Base-by-base conservation (phyloP, 495 filamentous ascomycete species). In the Penicillium goetzii region DNA sequence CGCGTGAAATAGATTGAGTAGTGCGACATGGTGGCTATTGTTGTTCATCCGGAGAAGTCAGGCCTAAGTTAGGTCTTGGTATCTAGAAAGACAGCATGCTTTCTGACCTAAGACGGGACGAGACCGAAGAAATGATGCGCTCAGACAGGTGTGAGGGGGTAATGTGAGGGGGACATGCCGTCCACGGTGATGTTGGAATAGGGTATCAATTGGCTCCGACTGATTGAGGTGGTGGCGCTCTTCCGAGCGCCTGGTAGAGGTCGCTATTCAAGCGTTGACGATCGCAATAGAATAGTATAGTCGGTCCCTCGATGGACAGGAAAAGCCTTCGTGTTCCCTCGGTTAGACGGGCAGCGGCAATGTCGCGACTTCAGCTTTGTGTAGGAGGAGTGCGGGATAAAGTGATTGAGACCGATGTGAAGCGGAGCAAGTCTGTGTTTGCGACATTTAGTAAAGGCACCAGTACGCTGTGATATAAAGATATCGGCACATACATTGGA, bases 1-100 rank as follows among this genome's bases (percentile, higher is more conserved):
- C 55, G 55, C 11, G 55, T 57, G 36, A 57, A 57, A 26, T 55
- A 55, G 32, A 55, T n/a, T 17, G 52, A 55, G 19, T 21, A 10
- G 17, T 55, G 28, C 11, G 52, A 23, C 52, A 55, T 55, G 36
- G 10, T 30, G 10, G 19, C 12, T 15, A 10, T 51, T 51, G 25
- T 28, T 47, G 6, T 10, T 47, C 19, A 17, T 1, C 12, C 19
- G 6, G 5, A 17, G 4, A 14, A 5, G 25, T 17, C 26, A 7
- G 47, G 23, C 4, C 47, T 1, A 25, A 7, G 14, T 25, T 7
- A 9, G 47, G 47, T 28, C 1, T 26, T 8, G 47, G 47, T 26
- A 15, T 26, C 25, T 30, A 51, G 47, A 33, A 55, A 34, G 52
- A 9, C 6, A 12, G 30, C n/a, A 55, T 34, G n/a, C 30, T 23